Percentiles rank a stretch among this genome's conserved stretches.
Conservation (phyloP, 2,329 filamentous ascomycete species). For the Penicillium brasilianum region DNA sequence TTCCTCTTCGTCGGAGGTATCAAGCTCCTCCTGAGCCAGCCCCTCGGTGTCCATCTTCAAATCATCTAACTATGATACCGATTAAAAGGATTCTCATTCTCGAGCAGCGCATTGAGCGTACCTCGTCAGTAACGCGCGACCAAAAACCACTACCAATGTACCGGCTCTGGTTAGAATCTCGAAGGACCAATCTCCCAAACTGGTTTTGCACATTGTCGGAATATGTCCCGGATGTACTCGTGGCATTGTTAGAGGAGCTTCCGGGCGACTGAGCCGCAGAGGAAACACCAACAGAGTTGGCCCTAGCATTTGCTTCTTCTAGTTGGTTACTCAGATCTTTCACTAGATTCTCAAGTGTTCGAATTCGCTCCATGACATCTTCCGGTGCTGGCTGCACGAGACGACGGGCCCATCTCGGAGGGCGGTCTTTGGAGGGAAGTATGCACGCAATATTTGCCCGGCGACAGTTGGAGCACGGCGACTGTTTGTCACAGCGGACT, state of each 20-base stretch:
- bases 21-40: conserved; percentile 41
- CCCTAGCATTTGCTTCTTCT: conserved; percentile 47
- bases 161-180: conserved; percentile 50
- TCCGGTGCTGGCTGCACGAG: conserved; percentile 48
- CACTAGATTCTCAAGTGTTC: conserved; percentile 57
- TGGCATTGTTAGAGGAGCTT: conserved; percentile 24
- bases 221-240: conserved; percentile 11
- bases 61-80: conserved; percentile 21
- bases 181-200: conserved; percentile 56
- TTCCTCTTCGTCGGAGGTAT: conserved; percentile 42
- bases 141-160: conserved; percentile 62
- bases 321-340: conserved; percentile 57
- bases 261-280: conserved; percentile 37
- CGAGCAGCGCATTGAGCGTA: conserved; percentile 36
- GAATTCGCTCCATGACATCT: conserved; percentile 57
- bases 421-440: conserved; percentile 55
- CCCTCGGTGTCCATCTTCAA: conserved; percentile 31
- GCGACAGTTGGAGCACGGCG: conserved; percentile 63
- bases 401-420: conserved; percentile 61
- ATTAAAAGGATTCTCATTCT: conserved; percentile 2
- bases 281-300: conserved; percentile 31
- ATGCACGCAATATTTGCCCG: conserved; percentile 60
- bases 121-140: conserved; percentile 62
- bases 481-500: conserved; percentile 62
- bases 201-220: conserved; percentile 42